These are phyloP conservation scores for Odontarrhena argentea DNA, from an alignment of 345 rosid genomes.

Conservation along the genomic window DNA sequence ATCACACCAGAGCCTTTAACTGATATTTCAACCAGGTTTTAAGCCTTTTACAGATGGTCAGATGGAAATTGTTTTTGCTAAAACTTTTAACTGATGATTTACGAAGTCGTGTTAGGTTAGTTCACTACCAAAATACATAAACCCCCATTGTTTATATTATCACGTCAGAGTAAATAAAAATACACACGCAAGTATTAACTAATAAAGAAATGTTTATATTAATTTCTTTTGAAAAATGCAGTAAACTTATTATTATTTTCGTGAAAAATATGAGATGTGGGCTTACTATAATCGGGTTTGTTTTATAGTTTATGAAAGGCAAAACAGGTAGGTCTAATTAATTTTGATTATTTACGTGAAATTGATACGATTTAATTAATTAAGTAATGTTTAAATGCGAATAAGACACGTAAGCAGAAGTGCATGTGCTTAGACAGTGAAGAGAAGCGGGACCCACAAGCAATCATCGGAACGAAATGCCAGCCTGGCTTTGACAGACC, in stretches of 20 bases:
- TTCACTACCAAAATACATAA: slow-evolving; percentile 18
- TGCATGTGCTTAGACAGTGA: slow-evolving; percentile 45
- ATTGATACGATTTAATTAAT: not conserved
- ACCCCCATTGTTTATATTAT: not conserved
- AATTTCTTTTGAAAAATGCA: not conserved
- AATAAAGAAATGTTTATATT: not conserved
- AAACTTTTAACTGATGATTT: not conserved
- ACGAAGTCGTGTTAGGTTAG: not conserved
- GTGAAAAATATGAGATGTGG: slow-evolving; percentile 9
- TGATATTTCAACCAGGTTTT: not conserved
- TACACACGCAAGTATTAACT: slow-evolving; percentile 1
- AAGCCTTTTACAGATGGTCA: too few relatives aligned
- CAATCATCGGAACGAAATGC: slow-evolving; percentile 45
- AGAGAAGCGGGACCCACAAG: slow-evolving; percentile 38
- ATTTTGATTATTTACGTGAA: not conserved
- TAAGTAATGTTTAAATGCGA: slow-evolving; percentile 21
- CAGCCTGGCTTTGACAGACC: slow-evolving; percentile 44
- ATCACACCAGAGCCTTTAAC: not conserved
- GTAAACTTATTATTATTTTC: not conserved
- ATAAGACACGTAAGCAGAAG: slow-evolving; percentile 36
- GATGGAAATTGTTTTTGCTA: too few relatives aligned
- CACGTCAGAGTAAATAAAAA: not conserved
- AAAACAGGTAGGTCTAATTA: slow-evolving; percentile 7
- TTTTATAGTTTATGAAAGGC: not conserved
- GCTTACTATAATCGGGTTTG: slow-evolving; percentile 1